These are phyloP conservation scores for Ascochyta clinopodiicola DNA, from an alignment of 2,329 filamentous ascomycete genomes.

Conservation along the genomic window DNA sequence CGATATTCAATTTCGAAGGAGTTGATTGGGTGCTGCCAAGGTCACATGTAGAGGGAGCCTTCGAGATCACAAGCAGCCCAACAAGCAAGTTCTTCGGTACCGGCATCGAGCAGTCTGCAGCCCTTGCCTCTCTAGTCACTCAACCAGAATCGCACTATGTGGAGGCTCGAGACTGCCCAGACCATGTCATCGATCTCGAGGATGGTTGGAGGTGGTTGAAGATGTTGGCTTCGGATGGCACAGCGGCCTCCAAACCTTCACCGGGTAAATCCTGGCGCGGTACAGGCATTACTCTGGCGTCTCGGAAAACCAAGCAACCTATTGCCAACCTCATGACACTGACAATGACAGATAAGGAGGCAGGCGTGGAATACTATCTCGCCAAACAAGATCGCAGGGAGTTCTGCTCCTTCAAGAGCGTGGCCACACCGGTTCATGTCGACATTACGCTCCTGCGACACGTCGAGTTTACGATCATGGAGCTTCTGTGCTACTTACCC, in stretches of 20 bases:
- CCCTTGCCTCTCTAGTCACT: not conserved
- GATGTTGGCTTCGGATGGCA: not conserved
- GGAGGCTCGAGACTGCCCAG: conserved; percentile 20
- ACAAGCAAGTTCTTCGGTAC: not conserved
- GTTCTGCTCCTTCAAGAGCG: conserved; percentile 26
- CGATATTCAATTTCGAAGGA: conserved; percentile 25
- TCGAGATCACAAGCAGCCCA: not conserved
- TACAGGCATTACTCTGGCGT: not conserved
- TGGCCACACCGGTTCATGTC: conserved; percentile 18
- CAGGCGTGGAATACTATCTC: not conserved
- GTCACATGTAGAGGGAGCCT: not conserved
- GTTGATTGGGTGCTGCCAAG: conserved; percentile 19
- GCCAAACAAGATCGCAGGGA: not conserved
- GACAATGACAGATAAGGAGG: not conserved
- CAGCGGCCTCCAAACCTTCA: conserved; percentile 1
- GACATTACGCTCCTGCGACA: conserved; percentile 23
- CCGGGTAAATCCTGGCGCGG: conserved; percentile 9
- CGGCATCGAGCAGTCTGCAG: not conserved
- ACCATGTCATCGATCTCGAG: conserved; percentile 22
- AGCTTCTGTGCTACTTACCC: conserved; percentile 25
- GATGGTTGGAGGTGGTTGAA: conserved; percentile 28
- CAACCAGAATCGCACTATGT: not conserved
- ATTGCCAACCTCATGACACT: conserved; percentile 22
- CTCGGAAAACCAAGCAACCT: conserved; percentile 13
- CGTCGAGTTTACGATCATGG: conserved; percentile 23